phyloP scores from a whole-genome alignment of 73 alveolate species.

The Durusdinium trenchii region DNA sequence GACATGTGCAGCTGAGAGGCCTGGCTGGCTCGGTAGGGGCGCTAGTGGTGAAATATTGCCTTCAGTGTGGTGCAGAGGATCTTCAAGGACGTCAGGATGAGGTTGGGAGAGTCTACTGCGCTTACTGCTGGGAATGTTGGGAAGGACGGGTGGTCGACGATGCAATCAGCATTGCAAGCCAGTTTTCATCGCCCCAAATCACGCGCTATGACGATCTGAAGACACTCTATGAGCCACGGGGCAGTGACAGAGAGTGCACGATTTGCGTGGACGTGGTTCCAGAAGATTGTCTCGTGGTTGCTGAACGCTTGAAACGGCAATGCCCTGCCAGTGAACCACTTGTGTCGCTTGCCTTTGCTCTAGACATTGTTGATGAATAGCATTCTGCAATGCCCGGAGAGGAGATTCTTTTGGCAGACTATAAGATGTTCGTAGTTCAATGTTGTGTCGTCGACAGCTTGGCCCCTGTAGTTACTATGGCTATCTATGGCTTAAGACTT shows the following conservation, averaged over 20 bases:
- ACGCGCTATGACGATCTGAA: not conserved
- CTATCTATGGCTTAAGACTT: too few relatives aligned
- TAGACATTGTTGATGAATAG: not conserved
- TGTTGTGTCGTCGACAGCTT: too few relatives aligned
- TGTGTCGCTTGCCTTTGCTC: not conserved
- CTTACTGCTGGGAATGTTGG: not conserved
- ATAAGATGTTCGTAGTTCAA: too few relatives aligned
- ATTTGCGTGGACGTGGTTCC: too few relatives aligned
- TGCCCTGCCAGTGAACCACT: not conserved
- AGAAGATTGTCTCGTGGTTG: not conserved
- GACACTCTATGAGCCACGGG: too few relatives aligned
- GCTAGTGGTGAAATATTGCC: not conserved
- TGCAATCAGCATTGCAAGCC: not conserved
- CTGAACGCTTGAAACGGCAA: too few relatives aligned
- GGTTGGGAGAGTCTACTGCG: not conserved
- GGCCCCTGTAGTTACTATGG: too few relatives aligned
- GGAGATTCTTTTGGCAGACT: too few relatives aligned
- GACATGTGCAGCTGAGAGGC: too few relatives aligned
- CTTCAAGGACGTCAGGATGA: not conserved
- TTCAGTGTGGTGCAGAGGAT: not conserved
- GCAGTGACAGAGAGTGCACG: too few relatives aligned
- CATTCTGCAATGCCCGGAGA: not conserved
- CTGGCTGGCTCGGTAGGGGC: too few relatives aligned
- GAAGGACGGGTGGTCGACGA: not conserved
- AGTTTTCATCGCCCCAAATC: not conserved